phyloP scores from a whole-genome alignment of 2,329 filamentous ascomycete species.

The Penicillium palitans region DNA sequence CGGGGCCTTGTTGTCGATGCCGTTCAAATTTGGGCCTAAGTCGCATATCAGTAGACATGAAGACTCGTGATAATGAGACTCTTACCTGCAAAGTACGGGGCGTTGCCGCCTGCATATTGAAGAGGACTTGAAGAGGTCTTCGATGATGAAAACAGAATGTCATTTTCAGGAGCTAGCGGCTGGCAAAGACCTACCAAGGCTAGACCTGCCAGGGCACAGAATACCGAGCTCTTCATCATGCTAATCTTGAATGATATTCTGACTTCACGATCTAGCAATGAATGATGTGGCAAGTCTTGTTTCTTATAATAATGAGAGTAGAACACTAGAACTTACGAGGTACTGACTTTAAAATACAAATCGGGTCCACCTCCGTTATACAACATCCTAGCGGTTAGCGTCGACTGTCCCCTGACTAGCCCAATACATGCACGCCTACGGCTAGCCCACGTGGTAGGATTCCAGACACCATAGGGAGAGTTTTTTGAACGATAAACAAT shows the following conservation, averaged over 20 bases:
- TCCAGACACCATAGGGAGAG: not conserved
- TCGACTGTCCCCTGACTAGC: not conserved
- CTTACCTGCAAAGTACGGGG: conserved; percentile 55
- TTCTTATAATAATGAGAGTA: not conserved
- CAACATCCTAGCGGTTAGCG: not conserved
- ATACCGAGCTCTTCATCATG: not conserved
- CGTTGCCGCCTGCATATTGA: conserved; percentile 54
- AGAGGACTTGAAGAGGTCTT: conserved; percentile 39
- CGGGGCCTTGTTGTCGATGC: conserved; percentile 56
- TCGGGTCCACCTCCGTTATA: not conserved
- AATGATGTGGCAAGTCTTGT: not conserved
- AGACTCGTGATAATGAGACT: not conserved
- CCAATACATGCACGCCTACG: not conserved
- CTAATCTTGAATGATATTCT: not conserved
- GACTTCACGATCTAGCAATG: not conserved
- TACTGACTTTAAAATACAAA: not conserved
- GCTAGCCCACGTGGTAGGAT: not conserved
- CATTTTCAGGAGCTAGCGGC: not conserved
- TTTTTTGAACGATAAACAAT: no score
- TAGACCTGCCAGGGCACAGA: not conserved
- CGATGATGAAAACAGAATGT: not conserved
- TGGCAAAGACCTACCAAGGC: not conserved
- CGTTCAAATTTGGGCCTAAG: conserved; percentile 59
- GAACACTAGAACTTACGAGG: not conserved
- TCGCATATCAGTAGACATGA: not conserved